Evolutionary conservation across 2,329 filamentous ascomycete species (phyloP).

Genomic region (Atkinsonella hypoxylon): DNA sequence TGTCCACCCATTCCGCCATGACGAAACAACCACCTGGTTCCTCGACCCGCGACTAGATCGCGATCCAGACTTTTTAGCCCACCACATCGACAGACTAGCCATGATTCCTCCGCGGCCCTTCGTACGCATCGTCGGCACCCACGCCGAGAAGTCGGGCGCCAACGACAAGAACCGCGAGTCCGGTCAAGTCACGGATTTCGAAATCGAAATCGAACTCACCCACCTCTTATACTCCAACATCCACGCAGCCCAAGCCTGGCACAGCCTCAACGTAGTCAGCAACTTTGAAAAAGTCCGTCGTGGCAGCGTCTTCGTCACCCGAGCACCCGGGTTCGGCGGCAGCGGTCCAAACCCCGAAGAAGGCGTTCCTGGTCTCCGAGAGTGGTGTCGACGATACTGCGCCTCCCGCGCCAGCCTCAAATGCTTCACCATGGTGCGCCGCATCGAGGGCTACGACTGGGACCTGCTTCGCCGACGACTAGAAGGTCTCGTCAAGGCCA

Average conservation of each 20-base stretch:
- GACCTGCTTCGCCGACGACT: conserved; percentile 38
- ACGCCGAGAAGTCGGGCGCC: conserved; percentile 16
- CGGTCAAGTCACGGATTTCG: conserved; percentile 46
- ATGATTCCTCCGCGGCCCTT: conserved; percentile 39
- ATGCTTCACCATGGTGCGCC: conserved; percentile 37
- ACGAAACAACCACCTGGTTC: conserved; percentile 25
- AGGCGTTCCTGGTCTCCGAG: conserved; percentile 22
- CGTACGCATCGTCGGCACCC: conserved; percentile 40
- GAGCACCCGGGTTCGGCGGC: conserved; percentile 33
- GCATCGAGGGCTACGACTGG: conserved; percentile 49
- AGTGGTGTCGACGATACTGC: conserved; percentile 61
- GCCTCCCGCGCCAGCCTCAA: conserved; percentile 45
- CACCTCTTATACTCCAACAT: conserved; percentile 41
- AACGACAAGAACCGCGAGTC: conserved; percentile 29
- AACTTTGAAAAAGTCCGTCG: conserved; percentile 50
- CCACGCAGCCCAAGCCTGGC: conserved; percentile 26
- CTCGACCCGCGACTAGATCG: conserved; percentile 33
- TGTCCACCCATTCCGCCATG: conserved; percentile 18
- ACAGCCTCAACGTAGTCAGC: conserved; percentile 36
- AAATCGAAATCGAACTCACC: conserved; percentile 46
- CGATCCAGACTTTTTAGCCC: conserved; percentile 30
- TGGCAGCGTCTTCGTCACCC: conserved; percentile 46
- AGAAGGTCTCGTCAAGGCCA: conserved; percentile 44
- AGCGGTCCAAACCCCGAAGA: conserved; percentile 15
- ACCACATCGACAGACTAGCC: conserved; percentile 32